A percentile compares a stretch with the other conserved stretches of the same genome.
Conservation (phyloP, 2,329 filamentous ascomycete species). For the Acrocalymma vagum region DNA sequence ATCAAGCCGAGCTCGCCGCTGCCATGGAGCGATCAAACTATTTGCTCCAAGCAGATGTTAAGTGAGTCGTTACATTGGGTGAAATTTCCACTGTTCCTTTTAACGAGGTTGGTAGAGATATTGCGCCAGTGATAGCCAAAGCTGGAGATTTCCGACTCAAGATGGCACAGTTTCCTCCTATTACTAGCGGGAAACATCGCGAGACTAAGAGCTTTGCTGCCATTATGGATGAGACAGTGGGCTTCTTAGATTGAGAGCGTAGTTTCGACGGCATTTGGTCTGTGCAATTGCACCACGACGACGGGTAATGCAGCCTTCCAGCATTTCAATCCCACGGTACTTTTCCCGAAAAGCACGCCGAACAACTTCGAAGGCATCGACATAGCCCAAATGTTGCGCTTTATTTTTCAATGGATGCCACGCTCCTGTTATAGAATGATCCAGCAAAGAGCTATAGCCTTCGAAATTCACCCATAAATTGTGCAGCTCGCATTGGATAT, state of each 20-base stretch:
- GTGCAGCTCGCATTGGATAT: too few relatives aligned
- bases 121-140: constrained; percentile 56
- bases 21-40: constrained; percentile 79
- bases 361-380: too few relatives aligned
- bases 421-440: too few relatives aligned
- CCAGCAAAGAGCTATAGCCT: too few relatives aligned
- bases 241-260: constrained; percentile 42
- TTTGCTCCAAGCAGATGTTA: constrained; percentile 73
- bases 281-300: too few relatives aligned
- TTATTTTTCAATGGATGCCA: too few relatives aligned
- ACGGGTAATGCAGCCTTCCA: too few relatives aligned
- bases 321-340: too few relatives aligned
- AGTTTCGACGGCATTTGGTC: not conserved
- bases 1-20: constrained; percentile 86
- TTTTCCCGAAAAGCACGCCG: too few relatives aligned
- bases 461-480: too few relatives aligned
- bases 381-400: too few relatives aligned
- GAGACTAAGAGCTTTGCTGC: constrained; percentile 45
- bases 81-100: not conserved
- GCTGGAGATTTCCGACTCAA: constrained; percentile 52
- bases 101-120: constrained; percentile 46
- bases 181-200: constrained; percentile 44
- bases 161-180: constrained; percentile 44
- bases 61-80: constrained; percentile 57
- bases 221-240: constrained; percentile 47